phyloP scores from a whole-genome alignment of 768 basidiomycete genomes.

The Suillus alpinus region DNA sequence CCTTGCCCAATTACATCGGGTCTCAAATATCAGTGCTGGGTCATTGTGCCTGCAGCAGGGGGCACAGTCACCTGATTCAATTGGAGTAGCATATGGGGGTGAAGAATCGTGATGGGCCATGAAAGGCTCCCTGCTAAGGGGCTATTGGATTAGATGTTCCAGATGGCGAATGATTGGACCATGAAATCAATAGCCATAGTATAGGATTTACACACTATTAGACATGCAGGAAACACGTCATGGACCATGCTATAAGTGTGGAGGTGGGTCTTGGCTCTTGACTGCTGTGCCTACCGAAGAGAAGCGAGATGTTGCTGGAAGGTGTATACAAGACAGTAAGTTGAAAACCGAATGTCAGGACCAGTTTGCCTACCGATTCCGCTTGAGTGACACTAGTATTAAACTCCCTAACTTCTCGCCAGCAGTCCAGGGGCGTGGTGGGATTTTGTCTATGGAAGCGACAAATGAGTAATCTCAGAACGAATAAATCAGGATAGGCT shows the following conservation, averaged over 20 bases:
- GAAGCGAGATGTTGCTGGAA: conserved; percentile 63
- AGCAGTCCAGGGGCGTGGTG: conserved; percentile 65
- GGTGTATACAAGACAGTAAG: neutral
- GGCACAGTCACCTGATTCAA: conserved; percentile 9
- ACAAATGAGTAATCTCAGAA: conserved; percentile 3
- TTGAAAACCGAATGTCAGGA: neutral
- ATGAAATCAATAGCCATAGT: neutral
- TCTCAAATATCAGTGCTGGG: conserved; percentile 28
- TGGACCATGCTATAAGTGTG: neutral
- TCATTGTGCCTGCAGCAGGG: conserved; percentile 18
- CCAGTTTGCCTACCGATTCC: conserved; percentile 53
- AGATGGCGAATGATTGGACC: neutral
- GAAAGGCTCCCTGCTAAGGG: neutral
- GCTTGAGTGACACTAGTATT: conserved; percentile 63
- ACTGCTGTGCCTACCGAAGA: conserved; percentile 35
- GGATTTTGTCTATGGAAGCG: conserved; percentile 35
- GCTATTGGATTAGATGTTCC: neutral
- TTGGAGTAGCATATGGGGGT: conserved; percentile 28
- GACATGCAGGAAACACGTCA: neutral
- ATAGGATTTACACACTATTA: neutral
- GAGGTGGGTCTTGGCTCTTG: neutral
- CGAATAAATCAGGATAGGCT: conserved; percentile 19
- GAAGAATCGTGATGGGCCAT: conserved; percentile 13
- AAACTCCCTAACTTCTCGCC: conserved; percentile 68
- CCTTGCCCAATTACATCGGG: conserved; percentile 16